Percentiles rank a stretch among this genome's conserved stretches.
These are phyloP conservation scores for Platanus orientalis DNA, from an alignment of 164 flowering plant genomes.

Conservation along the genomic window DNA sequence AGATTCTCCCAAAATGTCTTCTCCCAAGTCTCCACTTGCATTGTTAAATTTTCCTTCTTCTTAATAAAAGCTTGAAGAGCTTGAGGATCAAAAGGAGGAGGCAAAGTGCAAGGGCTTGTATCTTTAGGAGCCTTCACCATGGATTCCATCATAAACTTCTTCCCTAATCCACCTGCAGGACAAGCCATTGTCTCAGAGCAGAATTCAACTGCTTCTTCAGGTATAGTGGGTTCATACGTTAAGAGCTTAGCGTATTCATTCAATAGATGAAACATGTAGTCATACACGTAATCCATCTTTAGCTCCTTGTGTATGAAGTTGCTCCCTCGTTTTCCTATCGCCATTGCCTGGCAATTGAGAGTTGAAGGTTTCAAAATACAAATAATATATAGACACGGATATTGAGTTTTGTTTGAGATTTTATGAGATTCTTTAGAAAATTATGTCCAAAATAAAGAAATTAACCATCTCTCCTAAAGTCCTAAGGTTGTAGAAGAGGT, in stretches of 20 bases:
- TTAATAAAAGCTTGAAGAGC: constrained; percentile 17
- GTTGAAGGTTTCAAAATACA: no score
- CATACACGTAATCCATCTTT: constrained; percentile 55
- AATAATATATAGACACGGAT: no score
- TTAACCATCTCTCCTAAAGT: no score
- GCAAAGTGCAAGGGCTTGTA: constrained; percentile 42
- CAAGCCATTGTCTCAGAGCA: no score
- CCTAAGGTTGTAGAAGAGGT: no score
- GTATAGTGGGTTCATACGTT: constrained; percentile 40
- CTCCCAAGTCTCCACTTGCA: constrained; percentile 48
- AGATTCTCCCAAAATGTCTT: constrained; percentile 7
- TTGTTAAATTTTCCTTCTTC: constrained; percentile 22
- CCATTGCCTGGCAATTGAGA: constrained; percentile 59
- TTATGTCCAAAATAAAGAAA: no score
- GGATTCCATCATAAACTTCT: constrained; percentile 43
- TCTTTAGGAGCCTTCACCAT: constrained; percentile 43
- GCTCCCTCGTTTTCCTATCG: constrained; percentile 43
- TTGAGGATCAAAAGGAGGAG: constrained; percentile 29
- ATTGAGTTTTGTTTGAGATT: no score
- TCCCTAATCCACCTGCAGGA: constrained; percentile 22
- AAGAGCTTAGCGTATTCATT: constrained; percentile 50
- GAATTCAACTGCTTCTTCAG: constrained; percentile 36
- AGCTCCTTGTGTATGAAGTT: constrained; percentile 41
- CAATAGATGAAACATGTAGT: no score
- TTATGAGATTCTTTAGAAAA: no score